Base-by-base conservation (phyloP, 768 basidiomycete genomes). In the Amanita pseudoporphyria region DNA sequence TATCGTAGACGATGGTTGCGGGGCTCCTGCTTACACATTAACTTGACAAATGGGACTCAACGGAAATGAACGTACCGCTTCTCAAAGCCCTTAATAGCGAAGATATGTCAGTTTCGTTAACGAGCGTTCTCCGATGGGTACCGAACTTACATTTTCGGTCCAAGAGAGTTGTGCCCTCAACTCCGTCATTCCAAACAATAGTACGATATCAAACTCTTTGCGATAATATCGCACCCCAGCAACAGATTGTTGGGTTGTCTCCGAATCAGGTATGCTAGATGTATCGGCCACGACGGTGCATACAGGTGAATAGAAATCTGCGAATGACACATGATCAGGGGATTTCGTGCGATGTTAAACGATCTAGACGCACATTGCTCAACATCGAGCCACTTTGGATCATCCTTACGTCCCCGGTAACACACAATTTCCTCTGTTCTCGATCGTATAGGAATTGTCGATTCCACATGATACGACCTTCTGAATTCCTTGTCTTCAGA, bases 181-280 rank as follows among this genome's bases (percentile, higher is more conserved):
- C 52, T 76, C 75, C 0, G 74, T 74, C 43, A 70, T 49, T 6
- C 75, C 76, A 43, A 77, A 74, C 14, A 66, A 60, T 10, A 77
- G 49, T 9, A 74, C 54, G 0, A 76, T 56, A 2, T 68, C 66
- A 49, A 58, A 63, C 0, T 60, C 45, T 1, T 64, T 43, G 12
- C 42, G 19, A 44, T 62, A 66, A 41, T 64, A 67, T 21, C 31
- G 41, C 13, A 43, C 10, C 13, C 41, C 48, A 33, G 18, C 19
- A 9, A 22, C 30, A 32, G 39, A 40, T 0, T 49, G 38, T 39
- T 21, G 28, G 26, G 38, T 32, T 28, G 39, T 40, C 14, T 49
- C 39, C 6, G 38, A 12, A 6, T 49, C 33, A 14, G 41, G 38
- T 6, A 43, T 32, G 7, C 39, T 43, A 21, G 62, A 56, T 0